Base-by-base conservation (phyloP, 139 green algal species). In the Zygnema cylindricum region DNA sequence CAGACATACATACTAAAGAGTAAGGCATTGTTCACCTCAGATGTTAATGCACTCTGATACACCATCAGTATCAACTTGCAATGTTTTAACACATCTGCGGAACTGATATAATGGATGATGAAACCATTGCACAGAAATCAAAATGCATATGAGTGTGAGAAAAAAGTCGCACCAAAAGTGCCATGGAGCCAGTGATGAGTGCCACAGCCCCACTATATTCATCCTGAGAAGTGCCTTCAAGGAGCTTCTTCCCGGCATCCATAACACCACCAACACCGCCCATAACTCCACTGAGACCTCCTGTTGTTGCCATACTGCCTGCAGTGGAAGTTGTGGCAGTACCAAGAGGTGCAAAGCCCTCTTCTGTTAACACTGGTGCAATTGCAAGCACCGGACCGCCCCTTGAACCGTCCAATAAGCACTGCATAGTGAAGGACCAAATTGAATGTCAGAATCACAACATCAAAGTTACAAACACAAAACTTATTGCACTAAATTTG, bases 161-260 rank as follows among this genome's bases (percentile, higher is more conserved):
- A 63, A n/a, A 25, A 16, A 63, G 49, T 16, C 16, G 49, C 16
- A 63, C 49, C 49, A 63, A 16, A 63, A 63, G 49, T 16, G 49
- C 49, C 49, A 63, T 63, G 49, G 49, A 63, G 49, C 16, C 16
- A 16, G 49, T 63, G 16, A 63, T 63, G 49, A 63, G 49, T 63
- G 49, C 49, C 49, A 63, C 49, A 63, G 49, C 7, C 49, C 7
- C 7, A 63, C 7, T 25, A 63, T 7, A 7, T 25, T 63, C 49
- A 7, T 63, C 49, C 49, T 63, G 49, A 25, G 16, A 63, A 16
- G 71, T 23, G 7, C 38, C 71, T 7, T 79, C 36, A 79, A 41
- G 71, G 16, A 84, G 77, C 77, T 84, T 84, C 77, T 84, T 84
- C 41, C 77, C 40, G 25, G 77, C 77, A 63, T 57, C 77, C 49